phyloP scores from a whole-genome alignment of 2,329 filamentous ascomycete genomes.

The Thelonectria discophora region DNA sequence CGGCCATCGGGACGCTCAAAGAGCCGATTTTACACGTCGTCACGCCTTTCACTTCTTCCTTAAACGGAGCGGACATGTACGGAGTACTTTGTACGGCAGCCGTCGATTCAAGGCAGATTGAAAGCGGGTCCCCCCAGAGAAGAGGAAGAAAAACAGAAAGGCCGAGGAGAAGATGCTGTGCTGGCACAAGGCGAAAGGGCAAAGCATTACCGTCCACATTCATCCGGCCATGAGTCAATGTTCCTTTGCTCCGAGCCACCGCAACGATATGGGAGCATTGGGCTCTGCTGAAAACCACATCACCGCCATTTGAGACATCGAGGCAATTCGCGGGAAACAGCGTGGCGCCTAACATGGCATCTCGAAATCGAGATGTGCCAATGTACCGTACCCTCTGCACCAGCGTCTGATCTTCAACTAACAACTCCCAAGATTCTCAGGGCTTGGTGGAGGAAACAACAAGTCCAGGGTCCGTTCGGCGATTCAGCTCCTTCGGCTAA shows the following conservation, averaged over 20 bases:
- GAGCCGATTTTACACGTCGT: constrained; percentile 15
- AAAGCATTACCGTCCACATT: constrained; percentile 15
- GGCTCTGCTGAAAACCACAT: not conserved
- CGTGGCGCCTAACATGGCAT: constrained; percentile 6
- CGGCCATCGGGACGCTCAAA: constrained; percentile 16
- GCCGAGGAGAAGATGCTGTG: constrained; percentile 7
- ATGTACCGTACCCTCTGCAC: constrained; percentile 13
- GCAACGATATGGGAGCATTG: not conserved
- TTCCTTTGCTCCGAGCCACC: constrained; percentile 19
- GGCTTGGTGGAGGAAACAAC: constrained; percentile 33
- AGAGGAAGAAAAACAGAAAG: not conserved
- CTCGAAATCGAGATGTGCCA: constrained; percentile 6
- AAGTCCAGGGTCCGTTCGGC: constrained; percentile 25
- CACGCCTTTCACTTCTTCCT: constrained; percentile 22
- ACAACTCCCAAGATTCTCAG: constrained; percentile 31
- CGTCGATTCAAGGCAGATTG: constrained; percentile 11
- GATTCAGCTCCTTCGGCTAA: constrained; percentile 35
- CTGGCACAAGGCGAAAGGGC: constrained; percentile 20
- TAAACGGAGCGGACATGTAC: constrained; percentile 6
- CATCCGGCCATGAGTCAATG: constrained; percentile 1
- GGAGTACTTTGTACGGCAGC: not conserved
- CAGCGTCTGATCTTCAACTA: constrained; percentile 21
- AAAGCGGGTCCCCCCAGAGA: constrained; percentile 3
- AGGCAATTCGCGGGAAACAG: not conserved
- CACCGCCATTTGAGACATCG: not conserved